These are phyloP conservation scores for Leccinum sublutescens DNA, from an alignment of 768 basidiomycete genomes.

Conservation along the genomic window DNA sequence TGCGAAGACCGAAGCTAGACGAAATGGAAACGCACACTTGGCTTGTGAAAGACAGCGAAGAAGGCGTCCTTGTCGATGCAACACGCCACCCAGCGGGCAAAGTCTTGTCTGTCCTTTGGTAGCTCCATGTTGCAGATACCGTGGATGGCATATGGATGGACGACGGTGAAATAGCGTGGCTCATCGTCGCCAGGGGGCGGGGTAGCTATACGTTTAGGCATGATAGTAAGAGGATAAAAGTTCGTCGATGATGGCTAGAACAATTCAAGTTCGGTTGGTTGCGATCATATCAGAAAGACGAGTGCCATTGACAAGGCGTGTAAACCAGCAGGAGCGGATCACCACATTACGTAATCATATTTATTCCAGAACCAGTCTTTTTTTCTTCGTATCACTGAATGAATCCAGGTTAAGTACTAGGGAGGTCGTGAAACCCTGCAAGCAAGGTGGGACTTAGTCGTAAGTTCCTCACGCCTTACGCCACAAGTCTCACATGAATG, in stretches of 20 bases:
- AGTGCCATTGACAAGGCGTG: neutral
- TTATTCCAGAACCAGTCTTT: neutral
- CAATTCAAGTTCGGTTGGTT: neutral
- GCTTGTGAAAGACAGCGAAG: conserved; percentile 44
- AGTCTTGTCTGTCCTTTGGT: conserved; percentile 35
- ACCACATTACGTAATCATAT: neutral
- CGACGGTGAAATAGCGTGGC: conserved; percentile 44
- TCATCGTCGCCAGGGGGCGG: conserved; percentile 45
- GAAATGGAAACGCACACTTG: conserved; percentile 35
- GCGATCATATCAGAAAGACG: conserved; percentile 5
- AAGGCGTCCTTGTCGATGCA: conserved; percentile 36
- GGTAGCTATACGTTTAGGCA: conserved; percentile 44
- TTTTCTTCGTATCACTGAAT: neutral
- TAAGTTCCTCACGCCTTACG: too few species aligned
- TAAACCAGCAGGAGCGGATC: conserved; percentile 1
- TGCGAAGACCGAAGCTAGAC: neutral
- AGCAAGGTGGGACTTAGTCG: too few species aligned
- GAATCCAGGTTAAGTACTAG: neutral
- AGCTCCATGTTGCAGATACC: conserved; percentile 42
- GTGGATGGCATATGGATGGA: conserved; percentile 40
- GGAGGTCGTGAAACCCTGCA: too few species aligned
- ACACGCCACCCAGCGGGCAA: conserved; percentile 45
- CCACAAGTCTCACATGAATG: too few species aligned
- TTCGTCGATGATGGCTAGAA: neutral
- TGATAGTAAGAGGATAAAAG: conserved; percentile 10